Conservation (phyloP, 1,284 basidiomycete species). For the Rhodotorula sp. region DNA sequence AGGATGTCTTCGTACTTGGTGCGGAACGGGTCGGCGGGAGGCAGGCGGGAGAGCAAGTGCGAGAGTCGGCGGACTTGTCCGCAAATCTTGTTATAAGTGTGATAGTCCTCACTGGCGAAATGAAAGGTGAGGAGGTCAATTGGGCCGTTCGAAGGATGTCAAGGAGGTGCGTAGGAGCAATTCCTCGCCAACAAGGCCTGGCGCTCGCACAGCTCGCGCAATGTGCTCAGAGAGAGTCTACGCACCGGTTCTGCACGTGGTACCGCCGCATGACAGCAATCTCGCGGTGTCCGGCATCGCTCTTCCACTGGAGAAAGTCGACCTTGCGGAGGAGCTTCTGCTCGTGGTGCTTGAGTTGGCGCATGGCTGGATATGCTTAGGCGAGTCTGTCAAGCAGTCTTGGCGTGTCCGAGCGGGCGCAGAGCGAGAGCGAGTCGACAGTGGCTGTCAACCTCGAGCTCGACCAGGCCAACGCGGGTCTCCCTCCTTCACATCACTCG, state of each 20-base stretch:
- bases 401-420: background rate
- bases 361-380: conserved; percentile 53
- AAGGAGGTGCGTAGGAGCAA: background rate
- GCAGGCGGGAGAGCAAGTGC: conserved; percentile 81
- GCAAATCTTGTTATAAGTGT: conserved; percentile 97
- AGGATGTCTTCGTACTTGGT: conserved; percentile 79
- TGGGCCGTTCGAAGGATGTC: background rate
- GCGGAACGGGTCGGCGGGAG: conserved; percentile 86
- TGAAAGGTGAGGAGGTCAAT: background rate
- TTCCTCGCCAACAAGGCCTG: too few relatives aligned
- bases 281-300: conserved; percentile 88
- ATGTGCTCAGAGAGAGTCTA: background rate
- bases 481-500: too few relatives aligned
- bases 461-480: background rate
- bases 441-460: background rate
- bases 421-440: background rate
- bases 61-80: conserved; percentile 82
- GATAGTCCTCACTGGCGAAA: conserved; percentile 76
- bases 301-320: conserved; percentile 77
- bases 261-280: conserved; percentile 93
- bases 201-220: too few relatives aligned
- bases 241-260: conserved; percentile 76
- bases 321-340: conserved; percentile 78
- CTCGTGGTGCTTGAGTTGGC: conserved; percentile 91
- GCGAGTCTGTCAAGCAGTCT: background rate